Percentiles rank a stretch among this genome's conserved stretches.
phyloP scores from a whole-genome alignment of 2,329 filamentous ascomycete species.

The Meredithiella fracta region DNA sequence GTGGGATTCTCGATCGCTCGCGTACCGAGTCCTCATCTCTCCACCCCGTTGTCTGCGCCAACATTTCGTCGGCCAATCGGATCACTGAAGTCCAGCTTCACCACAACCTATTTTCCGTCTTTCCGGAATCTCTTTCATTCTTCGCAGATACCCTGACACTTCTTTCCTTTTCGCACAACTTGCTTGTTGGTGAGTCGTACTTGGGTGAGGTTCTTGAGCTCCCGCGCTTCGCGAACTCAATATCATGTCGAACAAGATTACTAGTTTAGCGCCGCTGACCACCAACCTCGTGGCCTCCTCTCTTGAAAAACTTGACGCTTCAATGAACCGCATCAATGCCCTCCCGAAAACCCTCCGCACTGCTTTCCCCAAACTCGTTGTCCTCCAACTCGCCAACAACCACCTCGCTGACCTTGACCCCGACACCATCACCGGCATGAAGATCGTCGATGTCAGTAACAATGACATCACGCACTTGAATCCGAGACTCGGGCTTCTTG shows the following conservation, averaged over 20 bases:
- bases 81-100: slow-evolving; percentile 50
- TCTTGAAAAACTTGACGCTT: slow-evolving; percentile 64
- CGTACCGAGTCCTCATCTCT: slow-evolving; percentile 46
- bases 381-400: slow-evolving; percentile 65
- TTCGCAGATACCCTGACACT: slow-evolving; percentile 55
- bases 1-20: slow-evolving; percentile 54
- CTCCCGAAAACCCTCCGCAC: slow-evolving; percentile 48
- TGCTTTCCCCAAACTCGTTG: slow-evolving; percentile 51
- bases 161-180: slow-evolving; percentile 61
- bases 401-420: slow-evolving; percentile 56
- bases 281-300: slow-evolving; percentile 53
- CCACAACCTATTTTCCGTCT: slow-evolving; percentile 54
- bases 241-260: slow-evolving; percentile 57
- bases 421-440: slow-evolving; percentile 56
- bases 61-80: slow-evolving; percentile 34
- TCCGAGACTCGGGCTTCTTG: slow-evolving; percentile 62
- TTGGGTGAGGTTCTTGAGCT: slow-evolving; percentile 51
- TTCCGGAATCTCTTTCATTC: slow-evolving; percentile 56
- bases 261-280: slow-evolving; percentile 49
- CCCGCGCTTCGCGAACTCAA: slow-evolving; percentile 64
- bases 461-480: slow-evolving; percentile 76
- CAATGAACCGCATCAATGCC: slow-evolving; percentile 60
- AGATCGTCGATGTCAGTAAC: slow-evolving; percentile 61
- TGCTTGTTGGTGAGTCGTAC: slow-evolving; percentile 47
- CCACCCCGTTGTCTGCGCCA: slow-evolving; percentile 40